These are phyloP conservation scores for Neurospora hispaniola DNA, from an alignment of 495 filamentous ascomycete genomes.

Conservation along the genomic window DNA sequence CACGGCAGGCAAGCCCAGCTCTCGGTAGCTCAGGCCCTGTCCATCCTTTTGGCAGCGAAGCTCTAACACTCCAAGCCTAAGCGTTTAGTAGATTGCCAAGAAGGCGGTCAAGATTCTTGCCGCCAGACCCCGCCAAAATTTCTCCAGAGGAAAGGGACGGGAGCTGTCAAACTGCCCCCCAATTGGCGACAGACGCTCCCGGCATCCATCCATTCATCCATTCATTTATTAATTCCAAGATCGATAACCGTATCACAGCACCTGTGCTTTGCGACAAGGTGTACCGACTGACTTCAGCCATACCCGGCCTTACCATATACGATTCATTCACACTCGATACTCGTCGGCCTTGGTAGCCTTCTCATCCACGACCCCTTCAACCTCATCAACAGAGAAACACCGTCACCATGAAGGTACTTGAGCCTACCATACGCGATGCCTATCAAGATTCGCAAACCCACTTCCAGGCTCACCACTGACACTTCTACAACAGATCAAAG, in stretches of 20 bases:
- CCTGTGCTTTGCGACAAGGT: background rate
- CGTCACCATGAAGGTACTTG: conserved; percentile 34
- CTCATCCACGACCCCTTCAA: background rate
- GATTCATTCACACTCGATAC: background rate
- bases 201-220: background rate
- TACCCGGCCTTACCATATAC: background rate
- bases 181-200: background rate
- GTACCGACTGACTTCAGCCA: background rate
- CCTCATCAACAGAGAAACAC: background rate
- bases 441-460: background rate
- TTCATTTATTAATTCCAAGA: background rate
- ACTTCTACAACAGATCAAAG: conserved; percentile 58
- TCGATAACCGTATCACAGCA: background rate
- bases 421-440: background rate
- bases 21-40: background rate
- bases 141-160: conserved; percentile 2
- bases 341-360: background rate
- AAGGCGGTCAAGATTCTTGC: conserved; percentile 20
- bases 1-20: background rate
- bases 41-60: background rate
- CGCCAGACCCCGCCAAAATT: conserved; percentile 27
- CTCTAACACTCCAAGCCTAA: background rate
- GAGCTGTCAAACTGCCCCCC: background rate
- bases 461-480: conserved; percentile 2
- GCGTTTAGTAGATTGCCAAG: background rate